phyloP scores from a whole-genome alignment of 2,329 filamentous ascomycete genomes.

The Apiospora phragmitis region DNA sequence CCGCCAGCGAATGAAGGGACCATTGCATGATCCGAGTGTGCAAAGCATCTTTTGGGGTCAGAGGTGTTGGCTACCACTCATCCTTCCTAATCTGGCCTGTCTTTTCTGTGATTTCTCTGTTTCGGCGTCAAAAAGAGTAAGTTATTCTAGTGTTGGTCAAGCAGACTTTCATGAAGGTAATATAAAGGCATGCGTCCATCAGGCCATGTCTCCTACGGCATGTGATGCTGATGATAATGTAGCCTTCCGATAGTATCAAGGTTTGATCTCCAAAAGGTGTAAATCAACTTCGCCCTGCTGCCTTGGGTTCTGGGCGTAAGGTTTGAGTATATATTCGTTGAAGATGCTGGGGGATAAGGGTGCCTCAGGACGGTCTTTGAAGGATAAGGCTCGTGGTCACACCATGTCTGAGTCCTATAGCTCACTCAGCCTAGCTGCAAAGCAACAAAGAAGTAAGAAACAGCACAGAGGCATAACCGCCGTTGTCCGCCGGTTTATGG shows the following conservation, averaged over 20 bases:
- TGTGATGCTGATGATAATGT: background rate
- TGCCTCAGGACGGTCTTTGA: background rate
- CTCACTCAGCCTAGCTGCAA: background rate
- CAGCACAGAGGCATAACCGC: background rate
- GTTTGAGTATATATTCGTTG: background rate
- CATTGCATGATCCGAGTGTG: background rate
- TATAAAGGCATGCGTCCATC: background rate
- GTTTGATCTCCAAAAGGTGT: background rate
- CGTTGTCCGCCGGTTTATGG: background rate
- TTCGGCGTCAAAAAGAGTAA: background rate
- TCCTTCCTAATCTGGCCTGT: background rate
- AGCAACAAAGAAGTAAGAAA: background rate
- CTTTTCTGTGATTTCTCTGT: background rate
- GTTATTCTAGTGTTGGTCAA: background rate
- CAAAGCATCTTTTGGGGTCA: background rate
- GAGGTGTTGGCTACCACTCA: background rate
- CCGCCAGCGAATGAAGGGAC: background rate
- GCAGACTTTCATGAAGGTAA: background rate
- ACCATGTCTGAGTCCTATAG: background rate
- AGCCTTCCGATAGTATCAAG: background rate
- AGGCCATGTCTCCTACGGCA: background rate
- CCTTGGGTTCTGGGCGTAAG: background rate
- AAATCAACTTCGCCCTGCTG: background rate
- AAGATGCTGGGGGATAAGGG: background rate
- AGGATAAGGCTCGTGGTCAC: background rate